Evolutionary conservation across 257 asterid species (phyloP).

Genomic region (Solanum ossicruentum): DNA sequence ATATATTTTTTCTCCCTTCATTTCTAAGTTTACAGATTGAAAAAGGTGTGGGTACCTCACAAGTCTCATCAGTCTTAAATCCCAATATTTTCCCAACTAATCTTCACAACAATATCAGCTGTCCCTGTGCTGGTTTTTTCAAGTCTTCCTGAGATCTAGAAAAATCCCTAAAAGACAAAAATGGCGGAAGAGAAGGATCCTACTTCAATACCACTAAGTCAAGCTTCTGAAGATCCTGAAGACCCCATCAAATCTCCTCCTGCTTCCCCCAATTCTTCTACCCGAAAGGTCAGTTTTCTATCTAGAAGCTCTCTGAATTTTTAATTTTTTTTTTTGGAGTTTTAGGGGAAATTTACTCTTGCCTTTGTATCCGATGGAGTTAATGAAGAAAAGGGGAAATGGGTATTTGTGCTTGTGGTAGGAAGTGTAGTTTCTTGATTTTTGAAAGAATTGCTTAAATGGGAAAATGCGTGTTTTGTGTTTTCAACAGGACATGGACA

Average conservation of each 20-base stretch:
- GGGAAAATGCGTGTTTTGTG: not conserved
- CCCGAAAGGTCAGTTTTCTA: constrained; percentile 47
- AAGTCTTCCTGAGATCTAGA: not conserved
- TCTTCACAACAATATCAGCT: not conserved
- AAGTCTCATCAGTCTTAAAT: not conserved
- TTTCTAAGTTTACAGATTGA: not conserved
- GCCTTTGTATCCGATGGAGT: not conserved
- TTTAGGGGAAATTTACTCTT: not conserved
- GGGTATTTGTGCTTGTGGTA: not conserved
- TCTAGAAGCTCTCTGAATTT: not conserved
- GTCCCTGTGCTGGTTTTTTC: not conserved
- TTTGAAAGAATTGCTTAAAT: not conserved
- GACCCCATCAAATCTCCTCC: constrained; percentile 69
- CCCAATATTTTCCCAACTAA: not conserved
- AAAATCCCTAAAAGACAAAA: not conserved
- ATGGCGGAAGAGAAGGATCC: constrained; percentile 91
- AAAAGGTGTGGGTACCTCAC: not conserved
- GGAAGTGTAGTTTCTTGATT: not conserved
- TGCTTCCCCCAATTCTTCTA: constrained; percentile 57
- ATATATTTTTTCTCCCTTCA: not conserved
- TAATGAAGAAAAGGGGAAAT: not conserved
- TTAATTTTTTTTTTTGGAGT: not conserved
- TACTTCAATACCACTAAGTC: constrained; percentile 81
- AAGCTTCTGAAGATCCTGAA: constrained; percentile 64
- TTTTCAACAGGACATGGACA: not conserved